Evolutionary conservation across 805 yeast genomes (phyloP).

Genomic region (Yamadazyma insecticola): DNA sequence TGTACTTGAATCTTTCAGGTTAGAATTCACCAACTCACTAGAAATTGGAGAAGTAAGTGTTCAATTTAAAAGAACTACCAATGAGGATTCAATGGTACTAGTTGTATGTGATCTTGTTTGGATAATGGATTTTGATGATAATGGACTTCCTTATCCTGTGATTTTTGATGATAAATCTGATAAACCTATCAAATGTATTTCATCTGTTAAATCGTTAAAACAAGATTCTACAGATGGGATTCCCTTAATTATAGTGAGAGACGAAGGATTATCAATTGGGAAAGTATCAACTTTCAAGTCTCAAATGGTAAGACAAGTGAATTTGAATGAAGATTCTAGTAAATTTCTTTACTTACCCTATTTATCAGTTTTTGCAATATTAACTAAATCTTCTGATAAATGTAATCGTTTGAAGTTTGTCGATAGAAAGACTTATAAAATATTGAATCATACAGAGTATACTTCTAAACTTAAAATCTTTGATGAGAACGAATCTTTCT

Average conservation of each 20-base stretch:
- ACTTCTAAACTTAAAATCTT: constrained; percentile 15
- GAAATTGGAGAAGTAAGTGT: constrained; percentile 25
- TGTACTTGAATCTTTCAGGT: neutral
- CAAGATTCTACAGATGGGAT: neutral
- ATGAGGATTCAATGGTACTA: constrained; percentile 14
- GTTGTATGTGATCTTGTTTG: constrained; percentile 25
- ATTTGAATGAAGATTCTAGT: constrained; percentile 29
- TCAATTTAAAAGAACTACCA: constrained; percentile 9
- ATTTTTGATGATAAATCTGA: constrained; percentile 34
- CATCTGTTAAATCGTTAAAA: constrained; percentile 2
- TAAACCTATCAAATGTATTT: constrained; percentile 13
- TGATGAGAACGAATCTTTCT: constrained; percentile 7
- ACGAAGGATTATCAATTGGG: constrained; percentile 32
- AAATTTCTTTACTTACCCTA: constrained; percentile 26
- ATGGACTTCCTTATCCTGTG: constrained; percentile 24
- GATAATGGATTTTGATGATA: constrained; percentile 25
- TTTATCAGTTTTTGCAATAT: constrained; percentile 22
- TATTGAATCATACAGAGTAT: constrained; percentile 20
- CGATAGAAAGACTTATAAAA: constrained; percentile 25
- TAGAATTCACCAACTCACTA: constrained; percentile 14
- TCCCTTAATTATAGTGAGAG: constrained; percentile 17
- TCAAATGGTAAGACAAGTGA: constrained; percentile 24
- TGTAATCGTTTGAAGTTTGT: constrained; percentile 25
- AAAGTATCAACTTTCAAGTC: constrained; percentile 18
- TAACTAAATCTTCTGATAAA: constrained; percentile 26